A percentile compares a stretch with the other conserved stretches of the same genome.
These are phyloP conservation scores for Claviceps sp. DNA, from an alignment of 2,329 filamentous ascomycete genomes.

Conservation along the genomic window DNA sequence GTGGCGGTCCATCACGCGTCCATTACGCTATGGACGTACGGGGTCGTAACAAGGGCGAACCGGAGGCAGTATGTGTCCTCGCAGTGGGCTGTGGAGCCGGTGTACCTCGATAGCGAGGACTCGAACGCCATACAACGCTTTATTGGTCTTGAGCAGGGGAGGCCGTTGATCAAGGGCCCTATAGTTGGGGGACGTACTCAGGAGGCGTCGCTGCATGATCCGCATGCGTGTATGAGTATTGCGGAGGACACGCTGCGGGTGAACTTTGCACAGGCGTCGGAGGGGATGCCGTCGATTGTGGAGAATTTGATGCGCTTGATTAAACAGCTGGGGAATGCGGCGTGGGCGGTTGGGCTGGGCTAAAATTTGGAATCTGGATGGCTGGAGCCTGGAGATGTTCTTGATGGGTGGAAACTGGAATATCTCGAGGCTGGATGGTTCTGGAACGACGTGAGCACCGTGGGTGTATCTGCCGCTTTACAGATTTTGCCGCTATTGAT, in stretches of 20 bases:
- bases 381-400: no score
- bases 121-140: constrained; percentile 41
- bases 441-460: no score
- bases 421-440: no score
- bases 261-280: constrained; percentile 33
- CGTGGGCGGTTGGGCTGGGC: constrained; percentile 24
- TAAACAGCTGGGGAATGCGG: constrained; percentile 42
- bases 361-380: constrained; percentile 4
- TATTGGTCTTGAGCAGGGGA: constrained; percentile 39
- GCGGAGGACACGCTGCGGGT: constrained; percentile 41
- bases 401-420: no score
- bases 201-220: constrained; percentile 37
- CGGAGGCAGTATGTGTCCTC: constrained; percentile 17
- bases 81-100: constrained; percentile 22
- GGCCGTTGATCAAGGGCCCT: constrained; percentile 33
- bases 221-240: constrained; percentile 43
- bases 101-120: constrained; percentile 45
- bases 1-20: constrained; percentile 56
- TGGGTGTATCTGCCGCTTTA: no score
- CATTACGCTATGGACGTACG: constrained; percentile 56
- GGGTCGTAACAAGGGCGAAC: constrained; percentile 38
- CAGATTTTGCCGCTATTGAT: no score
- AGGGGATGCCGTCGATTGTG: constrained; percentile 43
- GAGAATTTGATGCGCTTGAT: constrained; percentile 54
- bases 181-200: constrained; percentile 14